These are phyloP conservation scores for Fusarium sp. DNA, from an alignment of 2,329 filamentous ascomycete genomes.

Conservation along the genomic window DNA sequence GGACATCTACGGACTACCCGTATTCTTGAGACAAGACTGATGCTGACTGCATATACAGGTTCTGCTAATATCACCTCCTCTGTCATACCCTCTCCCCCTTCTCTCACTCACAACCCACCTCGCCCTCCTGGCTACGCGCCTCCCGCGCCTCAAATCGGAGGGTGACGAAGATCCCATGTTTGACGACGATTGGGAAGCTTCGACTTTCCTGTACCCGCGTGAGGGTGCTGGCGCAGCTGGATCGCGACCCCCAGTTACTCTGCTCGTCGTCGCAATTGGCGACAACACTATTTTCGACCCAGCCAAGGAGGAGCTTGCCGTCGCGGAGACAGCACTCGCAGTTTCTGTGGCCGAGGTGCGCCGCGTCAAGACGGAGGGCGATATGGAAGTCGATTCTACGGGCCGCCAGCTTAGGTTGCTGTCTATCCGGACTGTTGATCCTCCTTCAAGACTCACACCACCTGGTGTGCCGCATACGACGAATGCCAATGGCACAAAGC, in stretches of 20 bases:
- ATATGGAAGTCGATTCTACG: constrained; percentile 57
- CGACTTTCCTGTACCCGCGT: constrained; percentile 79
- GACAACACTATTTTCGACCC: constrained; percentile 96
- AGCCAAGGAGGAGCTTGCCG: constrained; percentile 88
- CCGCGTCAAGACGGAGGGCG: constrained; percentile 38
- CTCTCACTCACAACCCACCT: constrained; percentile 94
- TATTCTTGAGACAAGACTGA: background rate
- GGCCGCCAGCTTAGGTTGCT: constrained; percentile 68
- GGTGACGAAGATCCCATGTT: constrained; percentile 97
- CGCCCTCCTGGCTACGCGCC: constrained; percentile 86
- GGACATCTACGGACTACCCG: background rate
- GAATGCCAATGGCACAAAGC: constrained; percentile 57
- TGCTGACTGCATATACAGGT: constrained; percentile 67
- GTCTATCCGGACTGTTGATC: constrained; percentile 79
- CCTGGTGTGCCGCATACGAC: constrained; percentile 75
- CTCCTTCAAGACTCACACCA: constrained; percentile 78
- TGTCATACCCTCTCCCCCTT: constrained; percentile 92
- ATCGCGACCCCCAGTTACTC: constrained; percentile 82
- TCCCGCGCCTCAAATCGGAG: constrained; percentile 88
- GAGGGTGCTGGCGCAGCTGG: constrained; percentile 46
- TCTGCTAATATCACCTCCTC: constrained; percentile 89
- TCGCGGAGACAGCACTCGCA: constrained; percentile 89
- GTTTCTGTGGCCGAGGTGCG: constrained; percentile 76
- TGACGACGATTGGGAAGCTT: constrained; percentile 95
- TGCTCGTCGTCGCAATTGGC: constrained; percentile 88